Evolutionary conservation across 306 rosid species (phyloP).

Genomic region (Parietaria judaica): DNA sequence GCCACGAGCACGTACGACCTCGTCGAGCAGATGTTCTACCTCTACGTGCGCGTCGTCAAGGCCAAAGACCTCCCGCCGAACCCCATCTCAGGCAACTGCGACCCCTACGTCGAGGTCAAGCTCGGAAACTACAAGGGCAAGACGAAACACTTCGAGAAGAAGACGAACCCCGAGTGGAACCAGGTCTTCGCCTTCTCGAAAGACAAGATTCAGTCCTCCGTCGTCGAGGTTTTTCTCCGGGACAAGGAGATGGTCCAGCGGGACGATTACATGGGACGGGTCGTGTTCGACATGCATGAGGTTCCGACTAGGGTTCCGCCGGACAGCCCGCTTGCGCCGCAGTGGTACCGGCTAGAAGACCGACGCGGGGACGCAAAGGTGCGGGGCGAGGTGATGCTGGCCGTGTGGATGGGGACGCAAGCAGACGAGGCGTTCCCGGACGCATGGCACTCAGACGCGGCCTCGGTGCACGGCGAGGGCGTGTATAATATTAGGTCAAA

Average conservation of each 20-base stretch:
- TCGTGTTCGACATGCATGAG: conserved; percentile 69
- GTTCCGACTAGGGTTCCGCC: conserved; percentile 86
- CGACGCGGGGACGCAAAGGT: conserved; percentile 33
- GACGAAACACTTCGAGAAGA: conserved; percentile 68
- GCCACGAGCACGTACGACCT: conserved; percentile 79
- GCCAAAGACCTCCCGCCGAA: conserved; percentile 69
- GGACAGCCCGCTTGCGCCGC: conserved; percentile 81
- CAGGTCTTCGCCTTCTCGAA: conserved; percentile 76
- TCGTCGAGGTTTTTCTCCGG: conserved; percentile 48
- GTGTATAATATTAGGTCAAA: conserved; percentile 60
- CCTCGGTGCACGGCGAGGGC: conserved; percentile 56
- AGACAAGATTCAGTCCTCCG: conserved; percentile 62
- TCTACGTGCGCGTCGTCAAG: conserved; percentile 66
- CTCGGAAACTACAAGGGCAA: conserved; percentile 70
- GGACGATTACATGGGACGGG: conserved; percentile 62
- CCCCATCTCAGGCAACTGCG: conserved; percentile 44
- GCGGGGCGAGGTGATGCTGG: conserved; percentile 69
- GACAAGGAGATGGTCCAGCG: conserved; percentile 55
- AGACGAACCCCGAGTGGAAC: conserved; percentile 62
- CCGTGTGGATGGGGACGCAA: conserved; percentile 89
- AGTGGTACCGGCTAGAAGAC: conserved; percentile 63
- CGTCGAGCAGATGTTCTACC: conserved; percentile 75
- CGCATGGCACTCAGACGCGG: conserved; percentile 72
- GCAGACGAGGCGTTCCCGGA: conserved; percentile 87
- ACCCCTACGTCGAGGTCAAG: conserved; percentile 71